Evolutionary conservation across 768 basidiomycete genomes (phyloP).

Genomic region (Phlegmacium glaucopus): DNA sequence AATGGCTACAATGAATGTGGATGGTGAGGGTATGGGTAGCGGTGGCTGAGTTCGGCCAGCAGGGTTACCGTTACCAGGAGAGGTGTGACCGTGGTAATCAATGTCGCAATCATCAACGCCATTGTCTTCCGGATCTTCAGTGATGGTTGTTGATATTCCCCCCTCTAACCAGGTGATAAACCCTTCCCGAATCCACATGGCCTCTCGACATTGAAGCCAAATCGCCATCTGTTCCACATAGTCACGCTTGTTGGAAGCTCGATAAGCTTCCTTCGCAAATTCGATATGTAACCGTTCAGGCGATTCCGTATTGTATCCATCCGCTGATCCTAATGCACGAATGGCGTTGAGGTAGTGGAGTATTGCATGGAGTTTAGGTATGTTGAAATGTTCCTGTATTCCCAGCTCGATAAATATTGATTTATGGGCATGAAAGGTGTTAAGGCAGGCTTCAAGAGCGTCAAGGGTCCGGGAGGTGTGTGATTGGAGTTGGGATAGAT

Average conservation of each 20-base stretch:
- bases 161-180: background rate
- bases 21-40: too few species aligned
- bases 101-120: background rate
- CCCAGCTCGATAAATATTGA: slow-evolving; percentile 23
- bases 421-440: slow-evolving; percentile 29
- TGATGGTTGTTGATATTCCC: too few species aligned
- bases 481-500: slow-evolving; percentile 10
- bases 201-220: slow-evolving; percentile 35
- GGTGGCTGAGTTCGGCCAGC: too few species aligned
- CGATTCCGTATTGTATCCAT: slow-evolving; percentile 33
- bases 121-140: background rate
- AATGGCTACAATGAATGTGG: too few species aligned
- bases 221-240: slow-evolving; percentile 35
- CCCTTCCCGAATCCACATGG: slow-evolving; percentile 8
- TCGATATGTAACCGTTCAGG: slow-evolving; percentile 41
- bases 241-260: slow-evolving; percentile 25
- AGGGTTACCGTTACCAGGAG: background rate
- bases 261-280: slow-evolving; percentile 33
- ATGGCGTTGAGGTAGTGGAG: slow-evolving; percentile 30
- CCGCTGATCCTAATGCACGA: slow-evolving; percentile 20
- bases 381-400: slow-evolving; percentile 31
- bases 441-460: slow-evolving; percentile 2
- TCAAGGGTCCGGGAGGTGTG: slow-evolving; percentile 1
- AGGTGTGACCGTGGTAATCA: background rate
- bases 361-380: slow-evolving; percentile 34